Evolutionary conservation across 176 grass and related monocot species (phyloP), one percentile per base, ranked within the genome.

Genomic region (Bromus sterilis): DNA sequence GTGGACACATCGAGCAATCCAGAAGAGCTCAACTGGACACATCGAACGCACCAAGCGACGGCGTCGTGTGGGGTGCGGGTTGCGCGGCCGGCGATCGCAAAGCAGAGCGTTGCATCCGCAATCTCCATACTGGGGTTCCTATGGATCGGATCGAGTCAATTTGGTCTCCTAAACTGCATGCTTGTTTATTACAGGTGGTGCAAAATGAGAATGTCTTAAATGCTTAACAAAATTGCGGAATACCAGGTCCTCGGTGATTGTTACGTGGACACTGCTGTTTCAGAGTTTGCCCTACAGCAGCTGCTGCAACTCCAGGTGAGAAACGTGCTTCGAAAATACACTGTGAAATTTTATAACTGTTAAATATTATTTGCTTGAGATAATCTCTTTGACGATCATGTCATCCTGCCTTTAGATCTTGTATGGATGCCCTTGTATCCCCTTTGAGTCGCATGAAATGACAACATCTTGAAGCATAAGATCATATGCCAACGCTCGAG

Each of bases 101-200:
- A 49, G 49, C 49, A 21, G 18, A 16, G 18, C 29, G 2, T 23
- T 9, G 44, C 48, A 20, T 32, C 8, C 46, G n/a, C 1, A 28
- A 57, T 44, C 71, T 77, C 74, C 43, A 43, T 13, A 4, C 67
- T 33, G 14, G 9, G 18, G 32, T 16, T 41, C 25, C 18, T 53
- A 16, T 21, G 39, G 85, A 18, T 25, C 16, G 39, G 85, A 18
- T 25, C 16, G 1, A 33, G 67, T 84, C 86, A 75, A 67, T 79
- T 71, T 80, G 16, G 18, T 66, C 31, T 6, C 35, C 16, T 20
- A 13, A 44, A 16, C 68, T 31, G 80, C 12, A 12, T 35, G 33
- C 18, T 33, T 12, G 33, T 37, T 67, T 6, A 62, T 29, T 57
- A 62, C 56, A 9, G 55, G 55, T n/a, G n/a, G 9, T 24, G 1